These are phyloP conservation scores for Chytriomyces sp. DNA, from an alignment of 192 early-diverging fungal genomes.

Conservation along the genomic window DNA sequence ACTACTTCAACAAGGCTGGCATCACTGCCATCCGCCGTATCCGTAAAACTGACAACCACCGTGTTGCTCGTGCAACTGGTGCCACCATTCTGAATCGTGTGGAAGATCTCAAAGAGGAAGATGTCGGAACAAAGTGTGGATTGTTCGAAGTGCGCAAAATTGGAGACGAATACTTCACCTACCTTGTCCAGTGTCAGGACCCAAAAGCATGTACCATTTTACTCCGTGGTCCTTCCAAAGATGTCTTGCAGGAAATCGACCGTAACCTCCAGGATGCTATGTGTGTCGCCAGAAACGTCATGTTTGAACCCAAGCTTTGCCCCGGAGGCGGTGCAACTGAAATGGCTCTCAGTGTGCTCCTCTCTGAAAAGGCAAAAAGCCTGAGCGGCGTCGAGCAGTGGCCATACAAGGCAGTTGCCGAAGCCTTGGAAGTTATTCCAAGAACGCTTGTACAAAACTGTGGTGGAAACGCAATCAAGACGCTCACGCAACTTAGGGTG, in stretches of 20 bases:
- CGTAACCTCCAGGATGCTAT: constrained; percentile 99
- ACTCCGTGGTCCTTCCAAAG: constrained; percentile 95
- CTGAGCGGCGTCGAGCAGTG: constrained; percentile 92
- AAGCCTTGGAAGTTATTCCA: constrained; percentile 97
- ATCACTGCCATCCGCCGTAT: constrained; percentile 98
- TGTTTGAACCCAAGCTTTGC: constrained; percentile 90
- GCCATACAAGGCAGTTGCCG: constrained; percentile 95
- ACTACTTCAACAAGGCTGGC: constrained; percentile 96
- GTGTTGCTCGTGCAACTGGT: constrained; percentile 96
- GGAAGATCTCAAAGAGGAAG: constrained; percentile 94
- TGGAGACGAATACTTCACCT: constrained; percentile 99
- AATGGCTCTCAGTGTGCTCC: constrained; percentile 91
- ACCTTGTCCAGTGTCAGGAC: constrained; percentile 89
- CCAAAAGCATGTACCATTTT: constrained; percentile 99
- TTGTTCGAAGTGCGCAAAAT: constrained; percentile 95
- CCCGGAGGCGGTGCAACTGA: constrained; percentile 99
- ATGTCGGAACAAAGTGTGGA: constrained; percentile 95
- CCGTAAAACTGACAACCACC: constrained; percentile 98
- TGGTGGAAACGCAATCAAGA: constrained; percentile 97
- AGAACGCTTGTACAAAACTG: constrained; percentile 99
- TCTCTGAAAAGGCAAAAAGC: constrained; percentile 87
- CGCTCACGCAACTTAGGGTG: constrained; percentile 85
- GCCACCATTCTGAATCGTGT: constrained; percentile 96
- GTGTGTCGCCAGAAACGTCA: constrained; percentile 97
- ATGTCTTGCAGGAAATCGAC: constrained; percentile 97